A percentile compares a stretch with the other conserved stretches of the same genome.
These are phyloP conservation scores for Russula brevipes DNA, from an alignment of 768 basidiomycete genomes.

Conservation along the genomic window DNA sequence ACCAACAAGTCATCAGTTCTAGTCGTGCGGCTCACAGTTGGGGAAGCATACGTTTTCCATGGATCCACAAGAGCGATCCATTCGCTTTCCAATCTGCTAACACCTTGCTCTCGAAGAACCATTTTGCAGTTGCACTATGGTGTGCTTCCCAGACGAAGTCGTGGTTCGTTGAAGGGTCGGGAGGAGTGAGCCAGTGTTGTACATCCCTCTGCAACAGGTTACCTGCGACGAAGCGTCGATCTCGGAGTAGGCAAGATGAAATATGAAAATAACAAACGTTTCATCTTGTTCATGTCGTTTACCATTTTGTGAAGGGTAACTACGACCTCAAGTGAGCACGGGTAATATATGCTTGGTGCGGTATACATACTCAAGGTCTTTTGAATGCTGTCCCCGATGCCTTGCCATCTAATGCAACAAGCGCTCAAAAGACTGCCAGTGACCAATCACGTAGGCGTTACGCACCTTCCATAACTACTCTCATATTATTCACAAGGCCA, in stretches of 20 bases:
- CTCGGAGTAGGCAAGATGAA: too few species aligned
- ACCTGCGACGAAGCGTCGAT: neutral
- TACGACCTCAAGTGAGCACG: neutral
- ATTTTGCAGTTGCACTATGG: too few species aligned
- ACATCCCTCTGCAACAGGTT: neutral
- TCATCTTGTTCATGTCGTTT: conserved; percentile 1
- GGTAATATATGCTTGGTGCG: too few species aligned
- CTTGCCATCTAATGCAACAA: neutral
- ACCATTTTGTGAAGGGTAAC: neutral
- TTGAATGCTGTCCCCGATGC: neutral
- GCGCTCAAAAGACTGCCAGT: neutral
- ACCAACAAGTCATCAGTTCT: too few species aligned
- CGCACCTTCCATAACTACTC: neutral
- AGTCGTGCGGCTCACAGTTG: too few species aligned
- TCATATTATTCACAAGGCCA: neutral
- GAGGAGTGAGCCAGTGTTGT: too few species aligned
- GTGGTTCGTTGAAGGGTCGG: too few species aligned
- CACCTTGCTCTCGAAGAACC: too few species aligned
- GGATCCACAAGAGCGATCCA: too few species aligned
- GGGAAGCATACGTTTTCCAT: too few species aligned
- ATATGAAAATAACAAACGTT: neutral
- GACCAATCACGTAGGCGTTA: neutral
- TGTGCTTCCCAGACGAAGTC: too few species aligned
- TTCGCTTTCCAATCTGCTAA: too few species aligned
- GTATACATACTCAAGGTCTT: neutral